Conservation (phyloP, 768 basidiomycete species). For the Lactifluus hygrophoroides region DNA sequence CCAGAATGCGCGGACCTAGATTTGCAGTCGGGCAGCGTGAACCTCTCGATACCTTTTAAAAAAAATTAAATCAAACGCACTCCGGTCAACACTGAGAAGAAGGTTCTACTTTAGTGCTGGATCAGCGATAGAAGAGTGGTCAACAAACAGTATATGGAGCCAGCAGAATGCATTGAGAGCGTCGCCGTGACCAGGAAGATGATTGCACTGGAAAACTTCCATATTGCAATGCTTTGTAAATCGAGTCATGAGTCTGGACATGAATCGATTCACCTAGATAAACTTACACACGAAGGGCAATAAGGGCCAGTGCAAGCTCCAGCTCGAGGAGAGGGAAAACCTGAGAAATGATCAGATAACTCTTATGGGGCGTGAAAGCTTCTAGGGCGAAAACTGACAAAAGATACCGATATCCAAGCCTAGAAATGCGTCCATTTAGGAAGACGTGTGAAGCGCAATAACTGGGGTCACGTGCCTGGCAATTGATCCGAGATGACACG, state of each 20-base stretch:
- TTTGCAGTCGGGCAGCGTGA: not conserved
- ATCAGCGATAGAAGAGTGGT: not conserved
- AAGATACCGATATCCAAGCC: slow-evolving; percentile 3
- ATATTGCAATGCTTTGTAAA: slow-evolving; percentile 1
- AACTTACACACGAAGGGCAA: slow-evolving; percentile 9
- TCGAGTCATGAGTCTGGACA: not conserved
- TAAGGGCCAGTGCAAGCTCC: slow-evolving; percentile 2
- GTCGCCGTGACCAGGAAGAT: not conserved
- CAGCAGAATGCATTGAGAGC: not conserved
- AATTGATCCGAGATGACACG: not conserved
- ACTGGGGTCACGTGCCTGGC: not conserved
- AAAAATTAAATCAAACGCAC: not conserved
- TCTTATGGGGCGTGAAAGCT: not conserved
- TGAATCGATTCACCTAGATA: not conserved
- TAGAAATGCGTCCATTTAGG: not conserved
- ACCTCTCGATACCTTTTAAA: not conserved
- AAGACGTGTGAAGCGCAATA: not conserved
- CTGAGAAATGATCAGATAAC: not conserved
- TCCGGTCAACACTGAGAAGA: not conserved
- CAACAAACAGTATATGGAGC: not conserved
- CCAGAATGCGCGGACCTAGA: not conserved
- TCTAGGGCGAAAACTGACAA: not conserved
- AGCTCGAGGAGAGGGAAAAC: slow-evolving; percentile 4
- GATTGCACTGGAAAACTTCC: not conserved
- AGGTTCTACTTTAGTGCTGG: not conserved